Percentiles rank a stretch among this genome's conserved stretches.
Conservation (phyloP, 331 rosid genomes). For the Quercus tomentella region DNA sequence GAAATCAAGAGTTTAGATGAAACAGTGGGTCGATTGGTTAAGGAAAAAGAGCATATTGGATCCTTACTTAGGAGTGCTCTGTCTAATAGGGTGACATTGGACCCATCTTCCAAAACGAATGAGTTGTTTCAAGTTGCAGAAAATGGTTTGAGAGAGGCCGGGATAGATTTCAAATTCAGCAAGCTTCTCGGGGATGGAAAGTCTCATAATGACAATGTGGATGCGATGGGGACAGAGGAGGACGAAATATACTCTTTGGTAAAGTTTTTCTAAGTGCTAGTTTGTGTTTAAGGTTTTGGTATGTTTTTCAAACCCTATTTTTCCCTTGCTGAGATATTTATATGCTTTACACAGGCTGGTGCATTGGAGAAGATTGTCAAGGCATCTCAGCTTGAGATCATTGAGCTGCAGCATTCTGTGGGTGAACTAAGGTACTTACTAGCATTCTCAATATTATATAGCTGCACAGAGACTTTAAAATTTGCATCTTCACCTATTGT, state of each 20-base stretch:
- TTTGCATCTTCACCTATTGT: not conserved
- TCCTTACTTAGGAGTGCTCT: conserved; percentile 83
- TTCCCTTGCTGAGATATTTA: conserved; percentile 18
- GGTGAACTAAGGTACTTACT: conserved; percentile 67
- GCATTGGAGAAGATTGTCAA: conserved; percentile 93
- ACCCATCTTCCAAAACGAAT: conserved; percentile 51
- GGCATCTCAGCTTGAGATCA: conserved; percentile 92
- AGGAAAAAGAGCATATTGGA: conserved; percentile 94
- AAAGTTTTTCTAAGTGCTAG: conserved; percentile 18
- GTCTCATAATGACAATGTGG: conserved; percentile 36
- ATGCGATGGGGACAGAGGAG: conserved; percentile 42
- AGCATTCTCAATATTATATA: conserved; percentile 2
- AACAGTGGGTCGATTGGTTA: conserved; percentile 51
- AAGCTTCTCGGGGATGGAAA: conserved; percentile 59
- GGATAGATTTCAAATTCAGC: conserved; percentile 84
- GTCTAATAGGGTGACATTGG: conserved; percentile 57
- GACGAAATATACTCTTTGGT: conserved; percentile 85
- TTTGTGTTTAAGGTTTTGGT: not conserved
- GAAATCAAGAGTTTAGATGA: conserved; percentile 68
- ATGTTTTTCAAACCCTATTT: conserved; percentile 1
- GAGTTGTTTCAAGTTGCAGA: conserved; percentile 83
- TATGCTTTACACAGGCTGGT: conserved; percentile 61
- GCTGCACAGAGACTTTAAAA: not conserved
- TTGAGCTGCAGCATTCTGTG: conserved; percentile 73
- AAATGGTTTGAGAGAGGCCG: conserved; percentile 84